Evolutionary conservation across 352 stramenopile species (phyloP).

Genomic region (Elongisporangium senticosum): DNA sequence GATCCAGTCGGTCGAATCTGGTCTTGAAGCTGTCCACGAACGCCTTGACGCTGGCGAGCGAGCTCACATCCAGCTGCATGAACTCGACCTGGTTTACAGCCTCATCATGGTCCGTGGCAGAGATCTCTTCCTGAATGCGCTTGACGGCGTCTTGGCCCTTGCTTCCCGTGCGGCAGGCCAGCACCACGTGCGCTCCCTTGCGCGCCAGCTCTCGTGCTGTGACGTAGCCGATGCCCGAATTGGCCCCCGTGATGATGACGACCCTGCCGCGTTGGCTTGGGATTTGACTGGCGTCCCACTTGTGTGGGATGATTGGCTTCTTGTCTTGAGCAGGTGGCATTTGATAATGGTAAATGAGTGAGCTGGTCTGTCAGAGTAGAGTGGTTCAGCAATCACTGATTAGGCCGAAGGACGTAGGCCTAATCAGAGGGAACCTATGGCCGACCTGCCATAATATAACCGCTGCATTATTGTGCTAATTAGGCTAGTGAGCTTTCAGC

Average conservation of each 20-base stretch:
- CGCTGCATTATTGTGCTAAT: too few relatives aligned
- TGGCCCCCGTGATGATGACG: constrained; percentile 5
- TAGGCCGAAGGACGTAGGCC: too few relatives aligned
- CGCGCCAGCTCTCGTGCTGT: constrained; percentile 1
- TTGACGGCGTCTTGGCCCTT: constrained; percentile 16
- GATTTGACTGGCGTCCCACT: constrained; percentile 1
- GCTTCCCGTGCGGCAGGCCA: constrained; percentile 6
- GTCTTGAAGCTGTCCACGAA: constrained; percentile 31
- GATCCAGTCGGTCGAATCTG: constrained; percentile 30
- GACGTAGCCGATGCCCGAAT: constrained; percentile 6
- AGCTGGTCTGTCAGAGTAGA: too few relatives aligned
- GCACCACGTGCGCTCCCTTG: constrained; percentile 5
- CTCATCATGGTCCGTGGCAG: not conserved
- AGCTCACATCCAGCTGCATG: constrained; percentile 40
- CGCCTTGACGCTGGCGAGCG: constrained; percentile 32
- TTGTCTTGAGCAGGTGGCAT: too few relatives aligned
- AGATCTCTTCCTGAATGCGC: constrained; percentile 10
- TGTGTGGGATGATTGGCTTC: too few relatives aligned
- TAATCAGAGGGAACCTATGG: too few relatives aligned
- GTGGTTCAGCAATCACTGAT: too few relatives aligned
- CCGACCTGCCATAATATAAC: too few relatives aligned
- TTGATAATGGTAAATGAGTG: too few relatives aligned
- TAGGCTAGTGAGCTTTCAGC: too few relatives aligned
- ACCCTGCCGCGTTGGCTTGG: not conserved
- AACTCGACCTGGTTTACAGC: constrained; percentile 32